Evolutionary conservation across 176 grass and related monocot genomes (phyloP), one percentile per base, ranked within the genome.

Genomic region (Carex scoparia): DNA sequence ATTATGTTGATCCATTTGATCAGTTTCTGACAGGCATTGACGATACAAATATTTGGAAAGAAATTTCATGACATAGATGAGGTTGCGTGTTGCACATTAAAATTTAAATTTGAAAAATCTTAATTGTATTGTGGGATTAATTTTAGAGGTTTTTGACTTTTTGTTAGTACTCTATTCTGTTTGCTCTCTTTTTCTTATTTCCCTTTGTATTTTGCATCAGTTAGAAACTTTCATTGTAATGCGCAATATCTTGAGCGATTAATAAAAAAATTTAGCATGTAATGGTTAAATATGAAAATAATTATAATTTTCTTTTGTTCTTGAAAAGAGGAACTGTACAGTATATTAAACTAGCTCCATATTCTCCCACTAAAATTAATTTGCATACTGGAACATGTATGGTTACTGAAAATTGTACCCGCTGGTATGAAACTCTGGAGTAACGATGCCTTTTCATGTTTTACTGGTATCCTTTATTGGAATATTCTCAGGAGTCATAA

Each of bases 1-100:
- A 44, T 61, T 40, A 3, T 12, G 30, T 32, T 74, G 27, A 84
- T 84, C 66, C 71, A 61, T 73, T 84, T 84, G 65, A 73, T 35
- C 55, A 55, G 14, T 84, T 70, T 84, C 49, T 35, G 44, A 8
- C 58, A 81, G 27, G 1, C 51, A 64, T 81, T 62, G 28, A 37
- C 6, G 15, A 33, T 79, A 35, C 75, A 31, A 18, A 33, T 79
- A 4, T 16, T 16, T 79, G 46, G 46, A 58, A 58, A 10, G 54
- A 79, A 9, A 12, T 79, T 33, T 55, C 72, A 51, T 40, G 38
- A 40, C 48, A 53, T 54, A 77, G 72, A 54, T 37, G 31, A 68
- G 65, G 31, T 51, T 3, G 4, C 7, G 13, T 16, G 12, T 68
- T 10, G 31, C 30, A 33, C 31, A 68, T 6, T 33, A 4, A 13